phyloP scores from a whole-genome alignment of 2,329 filamentous ascomycete species.

The Chaetomiaceae sp. region DNA sequence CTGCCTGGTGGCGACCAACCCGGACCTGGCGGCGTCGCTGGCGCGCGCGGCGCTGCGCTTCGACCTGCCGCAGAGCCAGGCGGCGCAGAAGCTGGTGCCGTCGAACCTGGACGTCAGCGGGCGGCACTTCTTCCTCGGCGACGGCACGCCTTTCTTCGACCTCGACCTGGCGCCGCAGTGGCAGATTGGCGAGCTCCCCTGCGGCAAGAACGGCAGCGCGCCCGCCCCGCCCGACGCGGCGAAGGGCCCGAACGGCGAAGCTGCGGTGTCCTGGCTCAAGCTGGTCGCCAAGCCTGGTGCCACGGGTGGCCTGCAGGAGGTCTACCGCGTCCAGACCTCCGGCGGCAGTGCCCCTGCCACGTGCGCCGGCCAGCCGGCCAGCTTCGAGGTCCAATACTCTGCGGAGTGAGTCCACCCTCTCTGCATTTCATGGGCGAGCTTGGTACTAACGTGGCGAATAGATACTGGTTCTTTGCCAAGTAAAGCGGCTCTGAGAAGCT shows the following conservation, averaged over 20 bases:
- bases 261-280: conserved; percentile 76
- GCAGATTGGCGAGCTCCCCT: conserved; percentile 55
- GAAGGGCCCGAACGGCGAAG: conserved; percentile 55
- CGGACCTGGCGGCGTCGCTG: conserved; percentile 58
- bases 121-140: conserved; percentile 72
- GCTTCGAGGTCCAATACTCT: conserved; percentile 72
- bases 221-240: conserved; percentile 57
- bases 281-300: conserved; percentile 50
- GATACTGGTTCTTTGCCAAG: conserved; percentile 21
- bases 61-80: conserved; percentile 40
- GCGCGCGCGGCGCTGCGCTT: conserved; percentile 64
- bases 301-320: conserved; percentile 61
- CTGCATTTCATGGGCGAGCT: no score
- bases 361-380: conserved; percentile 57
- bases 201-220: conserved; percentile 55
- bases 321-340: conserved; percentile 79
- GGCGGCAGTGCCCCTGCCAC: conserved; percentile 70
- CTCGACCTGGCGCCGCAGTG: conserved; percentile 51
- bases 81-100: conserved; percentile 40
- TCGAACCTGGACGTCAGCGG: conserved; percentile 61
- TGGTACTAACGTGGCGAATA: conserved; percentile 8
- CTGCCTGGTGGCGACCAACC: conserved; percentile 66
- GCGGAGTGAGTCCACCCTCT: conserved; percentile 61
- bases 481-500: background rate
- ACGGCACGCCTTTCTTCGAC: conserved; percentile 72